Evolutionary conservation across 2,329 filamentous ascomycete genomes (phyloP), one percentile per base, ranked within the genome.

Genomic region (Dactylellina parvicollis): DNA sequence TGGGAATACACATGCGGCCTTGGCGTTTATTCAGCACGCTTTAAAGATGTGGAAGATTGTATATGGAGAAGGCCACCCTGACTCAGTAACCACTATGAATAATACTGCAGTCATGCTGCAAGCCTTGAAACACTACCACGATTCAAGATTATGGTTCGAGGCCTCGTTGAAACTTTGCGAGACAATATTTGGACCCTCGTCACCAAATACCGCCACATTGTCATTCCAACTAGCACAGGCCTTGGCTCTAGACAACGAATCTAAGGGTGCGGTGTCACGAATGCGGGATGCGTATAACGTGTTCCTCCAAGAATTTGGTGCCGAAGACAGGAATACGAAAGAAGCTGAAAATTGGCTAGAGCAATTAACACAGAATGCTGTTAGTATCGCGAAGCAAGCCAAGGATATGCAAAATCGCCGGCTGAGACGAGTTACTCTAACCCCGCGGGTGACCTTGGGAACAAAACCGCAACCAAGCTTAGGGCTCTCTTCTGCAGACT

Each of bases 51-150:
- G 94, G 94, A 97, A 96, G 84, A 87, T 98, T 78, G 94, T 98
- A 78, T 99, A 97, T 80, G 95, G 95, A 30, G 84, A 90, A 28
- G 90, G 92, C 78, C 95, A 99, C 82, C 95, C 95, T 2, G 95
- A 99, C 82, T 96, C 92, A 7, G 97, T 99, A 82, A 99, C 96
- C 7, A 98, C 95, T 14, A 90, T 98, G 82, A 99, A 98, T 86
- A 99, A 99, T 79, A 94, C 92, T 18, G 95, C 95, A 5, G 95
- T 99, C 72, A 99, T 99, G 95, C 88, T 99, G 69, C 95, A 99
- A 82, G 89, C 92, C 64, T 86, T 97, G 78, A 96, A 98, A 85
- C 89, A 91, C 74, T 99, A 96, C 83, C 90, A 94, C 78, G 92
- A 96, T 82, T 98, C 94, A 47, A 90, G 95, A 56, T 85, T 94